Evolutionary conservation across 192 early-diverging fungal species (phyloP).

Genomic region (Geosiphon pyriformis): DNA sequence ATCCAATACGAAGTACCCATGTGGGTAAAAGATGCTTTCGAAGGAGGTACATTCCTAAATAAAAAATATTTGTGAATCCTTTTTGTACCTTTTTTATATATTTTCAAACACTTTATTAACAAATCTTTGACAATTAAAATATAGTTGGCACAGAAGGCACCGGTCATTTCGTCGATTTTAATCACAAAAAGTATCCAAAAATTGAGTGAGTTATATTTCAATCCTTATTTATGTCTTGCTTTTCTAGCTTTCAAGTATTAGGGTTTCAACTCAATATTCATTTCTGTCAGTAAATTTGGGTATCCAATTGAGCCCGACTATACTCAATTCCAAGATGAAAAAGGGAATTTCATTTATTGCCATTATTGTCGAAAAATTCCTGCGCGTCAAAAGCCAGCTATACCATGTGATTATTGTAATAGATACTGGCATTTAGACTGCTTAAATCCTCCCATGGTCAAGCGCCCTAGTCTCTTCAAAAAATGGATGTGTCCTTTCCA

Average conservation of each 20-base stretch:
- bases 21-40: background rate
- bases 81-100: background rate
- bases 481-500: conserved; percentile 26
- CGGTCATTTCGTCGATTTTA: background rate
- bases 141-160: background rate
- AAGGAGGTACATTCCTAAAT: background rate
- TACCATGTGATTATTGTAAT: conserved; percentile 20
- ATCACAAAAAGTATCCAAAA: background rate
- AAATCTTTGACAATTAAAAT: no score
- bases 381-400: background rate
- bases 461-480: background rate
- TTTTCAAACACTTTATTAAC: no score
- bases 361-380: conserved; percentile 5
- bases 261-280: no score
- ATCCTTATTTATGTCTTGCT: no score
- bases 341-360: conserved; percentile 11
- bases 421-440: conserved; percentile 22
- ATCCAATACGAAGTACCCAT: background rate
- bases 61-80: background rate
- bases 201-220: background rate
- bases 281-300: conserved; percentile 3
- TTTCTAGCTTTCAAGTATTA: no score
- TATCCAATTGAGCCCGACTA: conserved; percentile 2
- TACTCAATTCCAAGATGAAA: background rate
- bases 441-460: conserved; percentile 8